These are phyloP conservation scores for Fistulina hepatica DNA, from an alignment of 1,284 basidiomycete genomes.

Conservation along the genomic window DNA sequence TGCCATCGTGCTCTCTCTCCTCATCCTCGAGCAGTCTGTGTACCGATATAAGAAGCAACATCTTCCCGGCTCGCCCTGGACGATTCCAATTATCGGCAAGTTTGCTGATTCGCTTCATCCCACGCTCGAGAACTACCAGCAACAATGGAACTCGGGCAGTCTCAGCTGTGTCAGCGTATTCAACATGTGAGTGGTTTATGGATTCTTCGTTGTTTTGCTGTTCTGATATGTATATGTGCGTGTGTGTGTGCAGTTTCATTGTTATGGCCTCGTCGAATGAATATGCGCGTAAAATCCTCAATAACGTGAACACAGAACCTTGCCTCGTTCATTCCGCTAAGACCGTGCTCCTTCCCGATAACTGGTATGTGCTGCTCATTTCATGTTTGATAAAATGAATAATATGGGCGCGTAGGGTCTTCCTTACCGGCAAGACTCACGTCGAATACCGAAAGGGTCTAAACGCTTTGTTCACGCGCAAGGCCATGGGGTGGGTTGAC, in stretches of 20 bases:
- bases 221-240: constrained; percentile 7
- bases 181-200: constrained; percentile 83
- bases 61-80: constrained; percentile 82
- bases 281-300: constrained; percentile 85
- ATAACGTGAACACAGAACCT: constrained; percentile 88
- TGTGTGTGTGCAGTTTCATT: constrained; percentile 63
- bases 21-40: constrained; percentile 72
- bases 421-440: constrained; percentile 89
- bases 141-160: constrained; percentile 79
- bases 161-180: constrained; percentile 87
- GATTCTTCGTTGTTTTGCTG: constrained; percentile 4
- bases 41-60: constrained; percentile 82
- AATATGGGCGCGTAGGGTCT: constrained; percentile 57
- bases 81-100: constrained; percentile 90
- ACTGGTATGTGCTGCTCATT: constrained; percentile 54
- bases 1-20: constrained; percentile 51
- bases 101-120: constrained; percentile 86
- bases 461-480: constrained; percentile 90
- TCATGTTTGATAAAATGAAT: constrained; percentile 1
- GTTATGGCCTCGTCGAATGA: constrained; percentile 93
- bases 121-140: constrained; percentile 81
- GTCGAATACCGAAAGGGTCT: constrained; percentile 90
- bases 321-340: constrained; percentile 93
- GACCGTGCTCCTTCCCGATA: constrained; percentile 76
- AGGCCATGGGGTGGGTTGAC: constrained; percentile 67